Base-by-base conservation (phyloP, 768 basidiomycete genomes). In the Lactarius evosmus region DNA sequence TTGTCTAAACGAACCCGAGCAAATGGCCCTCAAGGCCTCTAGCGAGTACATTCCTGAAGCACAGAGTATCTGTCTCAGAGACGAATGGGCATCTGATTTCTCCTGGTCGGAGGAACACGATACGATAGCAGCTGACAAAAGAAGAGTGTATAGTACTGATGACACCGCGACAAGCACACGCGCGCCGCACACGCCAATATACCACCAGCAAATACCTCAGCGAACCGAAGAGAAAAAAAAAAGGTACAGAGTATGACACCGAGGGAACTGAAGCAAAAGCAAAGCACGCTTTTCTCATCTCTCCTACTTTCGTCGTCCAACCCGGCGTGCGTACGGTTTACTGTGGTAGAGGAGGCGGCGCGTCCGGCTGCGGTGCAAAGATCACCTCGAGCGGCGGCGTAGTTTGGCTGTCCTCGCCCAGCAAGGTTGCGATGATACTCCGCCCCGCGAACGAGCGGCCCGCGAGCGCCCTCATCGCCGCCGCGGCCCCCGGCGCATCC, bases 391-490 rank as follows among this genome's bases (percentile, higher is more conserved):
- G 80, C 41, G 91, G 91, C 22, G 91, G 91, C 5, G 91, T 89
- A 27, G 89, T 91, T 75, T 89, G 86, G 72, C 90, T 92, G 69
- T 93, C 89, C 69, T 93, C 91, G 70, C 82, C 85, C 32, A 94
- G 78, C 63, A 93, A 75, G 25, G 92, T 94, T 16, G 92, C 91
- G 69, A 94, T 89, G 69, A 94, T 94, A 55, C 89, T 91, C 66
- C 92, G 79, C 2, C 92, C 92, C 54, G 88, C 91, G 64, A 94
- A 94, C 41, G 89, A 89, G 50, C 92, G 82, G 38, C 96, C 97
- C 33, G 96, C 97, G 63, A 99, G 82, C 44, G 87, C 84, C 73
- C 90, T 89, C 73, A 98, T 81, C 27, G 91, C 97, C 62, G 74
- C 78, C 36, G 80, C 79, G 19, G 93, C 92, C 51, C 83, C 79